Evolutionary conservation across 2,329 filamentous ascomycete genomes (phyloP).

Genomic region (Colletotrichum aenigma): DNA sequence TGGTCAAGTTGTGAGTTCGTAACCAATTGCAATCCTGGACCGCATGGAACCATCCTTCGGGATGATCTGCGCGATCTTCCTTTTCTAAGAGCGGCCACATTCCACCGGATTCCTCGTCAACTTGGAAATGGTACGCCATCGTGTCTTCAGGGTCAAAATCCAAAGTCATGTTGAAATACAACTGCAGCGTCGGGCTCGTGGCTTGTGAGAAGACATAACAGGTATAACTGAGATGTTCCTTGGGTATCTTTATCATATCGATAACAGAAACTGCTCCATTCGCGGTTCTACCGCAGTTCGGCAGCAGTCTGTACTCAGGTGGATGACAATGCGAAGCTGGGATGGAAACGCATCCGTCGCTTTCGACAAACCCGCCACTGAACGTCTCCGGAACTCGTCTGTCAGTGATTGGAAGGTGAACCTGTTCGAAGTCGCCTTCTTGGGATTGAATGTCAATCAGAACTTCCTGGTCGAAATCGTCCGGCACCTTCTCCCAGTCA

Average conservation of each 20-base stretch:
- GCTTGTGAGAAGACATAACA: conserved; percentile 33
- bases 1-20: conserved; percentile 36
- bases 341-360: conserved; percentile 36
- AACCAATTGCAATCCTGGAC: conserved; percentile 56
- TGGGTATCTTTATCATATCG: conserved; percentile 14
- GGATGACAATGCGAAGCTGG: conserved; percentile 25
- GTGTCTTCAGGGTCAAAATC: conserved; percentile 54
- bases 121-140: conserved; percentile 53
- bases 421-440: conserved; percentile 40
- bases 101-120: conserved; percentile 43
- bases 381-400: conserved; percentile 33
- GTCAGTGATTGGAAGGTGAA: conserved; percentile 27
- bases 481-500: conserved; percentile 41
- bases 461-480: conserved; percentile 46
- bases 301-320: conserved; percentile 30
- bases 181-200: conserved; percentile 27
- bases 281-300: conserved; percentile 31
- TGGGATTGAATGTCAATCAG: conserved; percentile 36
- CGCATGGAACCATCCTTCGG: conserved; percentile 51
- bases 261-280: conserved; percentile 24
- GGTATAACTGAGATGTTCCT: conserved; percentile 30
- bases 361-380: conserved; percentile 35
- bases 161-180: conserved; percentile 44
- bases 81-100: conserved; percentile 31
- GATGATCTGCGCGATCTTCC: conserved; percentile 37